Evolutionary conservation across 768 basidiomycete genomes (phyloP), one percentile per base, ranked within the genome.

Genomic region (Termitomyces sp.): DNA sequence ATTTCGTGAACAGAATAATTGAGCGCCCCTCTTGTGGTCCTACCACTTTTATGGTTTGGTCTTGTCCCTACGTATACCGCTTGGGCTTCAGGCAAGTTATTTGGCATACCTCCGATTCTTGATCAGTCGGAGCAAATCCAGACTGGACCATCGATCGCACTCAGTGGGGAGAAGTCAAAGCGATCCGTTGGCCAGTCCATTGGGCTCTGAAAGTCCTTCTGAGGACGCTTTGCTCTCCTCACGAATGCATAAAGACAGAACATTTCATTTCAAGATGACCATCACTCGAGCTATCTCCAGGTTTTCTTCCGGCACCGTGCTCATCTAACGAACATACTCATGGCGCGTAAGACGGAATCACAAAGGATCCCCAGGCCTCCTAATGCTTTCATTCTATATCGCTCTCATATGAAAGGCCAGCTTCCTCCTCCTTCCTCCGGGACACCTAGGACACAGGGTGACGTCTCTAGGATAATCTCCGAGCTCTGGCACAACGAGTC

Each of bases 401-500:
- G 50, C 4, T 41, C 50, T 9, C 38, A 41, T 6, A 51, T 41
- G 13, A 40, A 38, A 5, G 9, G 18, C 10, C 39, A 42, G 20
- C 54, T 56, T 18, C 54, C 50, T 16, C 50, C 54, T 3, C 42
- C 54, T 15, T 13, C 43, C 7, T 29, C 42, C n/a, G 50, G 49
- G 2, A 51, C 42, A 5, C 20, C 25, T 5, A 38, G 54, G 12
- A 38, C 40, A 32, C 54, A 56, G 36, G 43, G 20, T 16, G 49
- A 56, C 3, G 23, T 51, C n/a, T 56, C 54, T 7, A 49, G 23
- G 18, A 32, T 56, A 5, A n/a, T 56, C 5, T 50, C 49, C n/a
- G 20, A 36, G 20, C 29, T 56, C 15, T 56, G 54, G 54, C 41
- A 16, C 16, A 51, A 56, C 22, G 54, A 56, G 31, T 27, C 49